phyloP scores from a whole-genome alignment of 106 monocot species.

The Dendrobium nobile region DNA sequence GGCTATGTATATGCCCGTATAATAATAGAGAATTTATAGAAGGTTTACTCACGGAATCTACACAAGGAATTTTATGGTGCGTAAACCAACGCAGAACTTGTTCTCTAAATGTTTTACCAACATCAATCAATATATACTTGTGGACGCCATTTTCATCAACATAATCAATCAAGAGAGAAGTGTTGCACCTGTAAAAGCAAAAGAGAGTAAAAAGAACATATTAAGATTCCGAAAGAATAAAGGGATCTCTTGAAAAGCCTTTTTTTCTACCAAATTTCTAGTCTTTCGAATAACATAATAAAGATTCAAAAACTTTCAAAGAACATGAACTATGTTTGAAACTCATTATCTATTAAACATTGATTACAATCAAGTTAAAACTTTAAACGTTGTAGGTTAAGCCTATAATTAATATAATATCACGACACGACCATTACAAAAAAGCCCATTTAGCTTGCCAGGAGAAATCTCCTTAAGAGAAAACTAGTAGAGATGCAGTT shows the following conservation, averaged over 20 bases:
- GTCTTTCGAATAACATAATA: neutral
- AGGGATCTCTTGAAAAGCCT: neutral
- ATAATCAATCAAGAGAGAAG: slow-evolving; percentile 92
- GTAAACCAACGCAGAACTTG: slow-evolving; percentile 96
- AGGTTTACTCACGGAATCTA: slow-evolving; percentile 69
- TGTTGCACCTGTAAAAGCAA: slow-evolving; percentile 63
- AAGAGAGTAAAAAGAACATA: neutral
- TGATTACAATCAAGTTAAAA: neutral
- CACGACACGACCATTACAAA: neutral
- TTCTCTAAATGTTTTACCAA: slow-evolving; percentile 92
- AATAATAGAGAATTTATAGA: neutral
- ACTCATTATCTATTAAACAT: neutral
- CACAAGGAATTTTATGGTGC: slow-evolving; percentile 72
- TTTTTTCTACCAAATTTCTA: neutral
- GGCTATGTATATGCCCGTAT: neutral
- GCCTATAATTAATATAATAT: neutral
- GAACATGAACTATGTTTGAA: neutral
- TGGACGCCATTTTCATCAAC: slow-evolving; percentile 34
- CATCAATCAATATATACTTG: slow-evolving; percentile 87
- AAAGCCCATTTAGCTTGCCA: neutral
- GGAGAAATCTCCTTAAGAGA: too few species aligned
- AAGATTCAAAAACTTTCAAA: neutral
- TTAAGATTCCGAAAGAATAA: neutral
- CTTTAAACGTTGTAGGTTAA: neutral
- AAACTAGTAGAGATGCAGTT: too few species aligned